Conservation (phyloP, 768 basidiomycete species). For the Tricholoma matsutake region DNA sequence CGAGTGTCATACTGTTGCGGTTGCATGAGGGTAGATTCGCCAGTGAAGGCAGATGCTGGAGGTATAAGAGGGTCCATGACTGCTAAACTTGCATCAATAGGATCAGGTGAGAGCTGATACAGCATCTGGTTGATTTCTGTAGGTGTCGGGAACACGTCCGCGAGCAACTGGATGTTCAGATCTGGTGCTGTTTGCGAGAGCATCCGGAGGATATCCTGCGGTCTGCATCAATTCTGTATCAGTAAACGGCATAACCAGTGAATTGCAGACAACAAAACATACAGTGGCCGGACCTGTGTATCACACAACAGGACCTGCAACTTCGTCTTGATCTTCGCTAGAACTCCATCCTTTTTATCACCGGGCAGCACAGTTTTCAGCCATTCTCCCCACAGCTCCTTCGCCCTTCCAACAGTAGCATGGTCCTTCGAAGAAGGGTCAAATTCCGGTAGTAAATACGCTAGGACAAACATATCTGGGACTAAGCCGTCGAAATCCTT, state of each 20-base stretch:
- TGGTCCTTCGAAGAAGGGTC: conserved; percentile 16
- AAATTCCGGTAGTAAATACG: conserved; percentile 42
- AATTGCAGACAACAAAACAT: conserved; percentile 14
- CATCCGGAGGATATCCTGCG: conserved; percentile 43
- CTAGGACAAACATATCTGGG: conserved; percentile 46
- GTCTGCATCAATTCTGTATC: conserved; percentile 28
- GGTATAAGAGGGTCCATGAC: conserved; percentile 60
- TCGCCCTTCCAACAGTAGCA: conserved; percentile 24
- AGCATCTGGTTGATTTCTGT: conserved; percentile 47
- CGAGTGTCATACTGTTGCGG: conserved; percentile 35
- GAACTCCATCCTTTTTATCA: conserved; percentile 21
- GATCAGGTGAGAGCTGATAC: conserved; percentile 39
- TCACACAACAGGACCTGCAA: conserved; percentile 42
- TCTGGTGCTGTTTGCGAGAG: conserved; percentile 34
- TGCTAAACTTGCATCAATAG: conserved; percentile 53
- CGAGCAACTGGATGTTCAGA: conserved; percentile 36
- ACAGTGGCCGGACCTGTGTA: conserved; percentile 34
- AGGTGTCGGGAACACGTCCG: conserved; percentile 51
- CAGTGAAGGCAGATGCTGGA: conserved; percentile 28
- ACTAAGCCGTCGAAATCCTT: conserved; percentile 26
- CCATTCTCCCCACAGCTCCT: conserved; percentile 35
- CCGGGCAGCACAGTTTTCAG: conserved; percentile 18
- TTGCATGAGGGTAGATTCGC: conserved; percentile 1
- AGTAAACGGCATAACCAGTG: background rate
- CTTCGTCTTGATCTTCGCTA: conserved; percentile 37